Conservation (phyloP, 1,284 basidiomycete genomes). For the Moesziomyces sp. region DNA sequence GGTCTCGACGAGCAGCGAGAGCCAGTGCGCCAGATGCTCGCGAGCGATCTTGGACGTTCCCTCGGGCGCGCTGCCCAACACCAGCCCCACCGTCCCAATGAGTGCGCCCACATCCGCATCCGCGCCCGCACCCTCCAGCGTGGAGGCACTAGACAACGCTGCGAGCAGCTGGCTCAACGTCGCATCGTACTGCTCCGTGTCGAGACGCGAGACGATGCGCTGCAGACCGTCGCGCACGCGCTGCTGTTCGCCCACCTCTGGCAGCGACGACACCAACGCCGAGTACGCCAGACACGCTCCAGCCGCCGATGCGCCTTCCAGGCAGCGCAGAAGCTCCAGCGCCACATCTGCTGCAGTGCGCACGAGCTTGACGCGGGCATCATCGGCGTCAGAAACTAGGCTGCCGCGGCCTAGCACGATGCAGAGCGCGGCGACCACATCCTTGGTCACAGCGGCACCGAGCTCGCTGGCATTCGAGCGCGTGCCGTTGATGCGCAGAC, state of each 20-base stretch:
- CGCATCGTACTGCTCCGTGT: constrained; percentile 11
- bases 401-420: constrained; percentile 7
- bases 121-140: not conserved
- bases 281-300: constrained; percentile 16
- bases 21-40: constrained; percentile 29
- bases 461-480: not conserved
- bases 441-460: not conserved
- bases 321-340: constrained; percentile 26
- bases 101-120: constrained; percentile 18
- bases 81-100: constrained; percentile 26
- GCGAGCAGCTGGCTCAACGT: constrained; percentile 10
- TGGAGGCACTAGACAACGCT: constrained; percentile 1
- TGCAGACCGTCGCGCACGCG: constrained; percentile 14
- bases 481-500: not conserved
- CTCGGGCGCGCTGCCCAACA: constrained; percentile 37
- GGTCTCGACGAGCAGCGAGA: constrained; percentile 15
- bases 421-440: constrained; percentile 5
- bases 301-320: constrained; percentile 1
- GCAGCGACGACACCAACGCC: constrained; percentile 13
- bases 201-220: constrained; percentile 24
- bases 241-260: constrained; percentile 16
- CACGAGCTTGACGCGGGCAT: not conserved
- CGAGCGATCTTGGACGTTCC: constrained; percentile 42
- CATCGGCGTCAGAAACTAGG: not conserved
- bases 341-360: constrained; percentile 14